These are phyloP conservation scores for Verbena officinalis DNA, from an alignment of 257 asterid genomes.

Conservation along the genomic window DNA sequence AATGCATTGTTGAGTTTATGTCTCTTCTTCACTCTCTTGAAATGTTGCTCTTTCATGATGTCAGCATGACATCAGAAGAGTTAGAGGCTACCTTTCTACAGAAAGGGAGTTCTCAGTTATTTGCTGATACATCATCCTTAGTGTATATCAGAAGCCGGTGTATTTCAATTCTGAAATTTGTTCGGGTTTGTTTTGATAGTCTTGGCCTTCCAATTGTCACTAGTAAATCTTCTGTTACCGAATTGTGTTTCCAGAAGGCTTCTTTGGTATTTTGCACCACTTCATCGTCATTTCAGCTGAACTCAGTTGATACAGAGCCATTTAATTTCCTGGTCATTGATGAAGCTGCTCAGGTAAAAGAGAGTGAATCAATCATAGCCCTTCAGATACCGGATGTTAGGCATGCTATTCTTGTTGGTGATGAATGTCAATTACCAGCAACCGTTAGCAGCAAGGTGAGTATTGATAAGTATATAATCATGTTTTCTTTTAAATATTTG, in stretches of 20 bases:
- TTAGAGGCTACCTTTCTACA: conserved; percentile 33
- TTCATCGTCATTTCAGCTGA: conserved; percentile 47
- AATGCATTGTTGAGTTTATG: conserved; percentile 31
- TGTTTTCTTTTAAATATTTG: too few relatives aligned
- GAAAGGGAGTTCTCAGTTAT: conserved; percentile 15
- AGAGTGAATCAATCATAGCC: conserved; percentile 55
- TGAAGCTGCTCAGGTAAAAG: conserved; percentile 70
- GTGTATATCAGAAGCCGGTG: conserved; percentile 30
- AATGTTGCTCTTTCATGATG: conserved; percentile 36
- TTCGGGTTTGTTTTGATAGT: conserved; percentile 27
- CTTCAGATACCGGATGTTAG: conserved; percentile 50
- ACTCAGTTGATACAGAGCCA: conserved; percentile 35
- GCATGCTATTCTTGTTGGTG: conserved; percentile 59
- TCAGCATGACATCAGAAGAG: conserved; percentile 32
- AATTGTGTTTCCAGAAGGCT: conserved; percentile 48
- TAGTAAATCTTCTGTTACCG: neutral
- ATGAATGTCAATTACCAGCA: conserved; percentile 60
- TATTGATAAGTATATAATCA: too few relatives aligned
- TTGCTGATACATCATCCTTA: conserved; percentile 26
- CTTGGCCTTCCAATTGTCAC: conserved; percentile 36
- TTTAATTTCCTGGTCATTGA: conserved; percentile 52
- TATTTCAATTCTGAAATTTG: conserved; percentile 32
- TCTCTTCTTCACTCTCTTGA: conserved; percentile 37
- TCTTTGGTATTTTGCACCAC: conserved; percentile 60
- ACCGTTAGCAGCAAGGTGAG: conserved; percentile 54